Evolutionary conservation across 768 basidiomycete species (phyloP).

Genomic region (Tulasnella sp.): DNA sequence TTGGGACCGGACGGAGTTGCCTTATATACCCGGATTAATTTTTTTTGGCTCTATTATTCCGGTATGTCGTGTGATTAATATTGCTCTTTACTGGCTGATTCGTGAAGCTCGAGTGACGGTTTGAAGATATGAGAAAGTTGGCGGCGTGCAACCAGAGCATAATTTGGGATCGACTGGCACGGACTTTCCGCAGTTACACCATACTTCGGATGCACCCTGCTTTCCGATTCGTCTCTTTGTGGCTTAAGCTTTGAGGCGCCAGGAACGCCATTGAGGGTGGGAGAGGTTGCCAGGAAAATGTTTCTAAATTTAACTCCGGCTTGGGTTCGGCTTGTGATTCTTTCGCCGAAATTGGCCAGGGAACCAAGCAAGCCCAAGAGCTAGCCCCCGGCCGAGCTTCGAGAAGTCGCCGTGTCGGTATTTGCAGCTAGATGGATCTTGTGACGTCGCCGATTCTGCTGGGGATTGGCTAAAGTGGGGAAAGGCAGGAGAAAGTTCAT

Average conservation of each 20-base stretch:
- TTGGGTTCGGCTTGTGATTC: not conserved
- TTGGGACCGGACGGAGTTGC: not conserved
- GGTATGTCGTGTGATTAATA: not conserved
- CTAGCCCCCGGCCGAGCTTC: not conserved
- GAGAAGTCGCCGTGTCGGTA: not conserved
- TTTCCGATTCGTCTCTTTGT: not conserved
- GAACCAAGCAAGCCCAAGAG: not conserved
- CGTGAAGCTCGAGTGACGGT: not conserved
- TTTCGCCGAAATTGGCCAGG: not conserved
- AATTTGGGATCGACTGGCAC: not conserved
- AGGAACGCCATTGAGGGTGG: not conserved
- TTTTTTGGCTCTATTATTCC: not conserved
- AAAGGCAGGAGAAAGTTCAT: no score
- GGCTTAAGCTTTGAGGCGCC: not conserved
- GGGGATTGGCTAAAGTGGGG: not conserved
- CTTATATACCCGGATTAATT: not conserved
- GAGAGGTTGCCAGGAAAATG: not conserved
- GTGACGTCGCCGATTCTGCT: not conserved
- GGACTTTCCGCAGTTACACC: slow-evolving; percentile 7
- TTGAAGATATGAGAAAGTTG: not conserved
- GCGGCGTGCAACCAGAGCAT: not conserved
- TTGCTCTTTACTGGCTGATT: not conserved
- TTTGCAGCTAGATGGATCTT: not conserved
- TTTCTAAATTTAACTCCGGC: not conserved
- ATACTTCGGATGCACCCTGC: not conserved